These are phyloP conservation scores for Pseudogymnoascus sp. DNA, from an alignment of 2,329 filamentous ascomycete species.

Conservation along the genomic window DNA sequence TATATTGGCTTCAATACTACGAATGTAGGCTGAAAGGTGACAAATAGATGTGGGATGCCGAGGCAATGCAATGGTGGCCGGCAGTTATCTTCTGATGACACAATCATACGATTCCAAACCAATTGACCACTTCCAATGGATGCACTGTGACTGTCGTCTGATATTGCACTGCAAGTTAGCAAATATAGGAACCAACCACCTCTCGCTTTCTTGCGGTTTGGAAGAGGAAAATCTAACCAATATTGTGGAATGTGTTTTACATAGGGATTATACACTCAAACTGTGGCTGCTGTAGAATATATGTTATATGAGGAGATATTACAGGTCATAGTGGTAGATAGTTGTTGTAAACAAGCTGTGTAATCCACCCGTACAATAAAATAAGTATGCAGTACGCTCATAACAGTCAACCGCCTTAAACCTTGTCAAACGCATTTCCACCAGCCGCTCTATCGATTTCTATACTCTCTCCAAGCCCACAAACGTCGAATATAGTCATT, in stretches of 20 bases:
- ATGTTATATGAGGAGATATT: not conserved
- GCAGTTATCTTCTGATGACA: not conserved
- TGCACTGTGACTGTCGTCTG: not conserved
- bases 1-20: not conserved
- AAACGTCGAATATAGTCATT: conserved; percentile 11
- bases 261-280: not conserved
- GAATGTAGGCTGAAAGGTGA: not conserved
- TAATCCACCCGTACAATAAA: not conserved
- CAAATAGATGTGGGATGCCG: not conserved
- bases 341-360: not conserved
- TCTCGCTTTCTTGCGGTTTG: not conserved
- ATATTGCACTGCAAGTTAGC: not conserved
- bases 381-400: not conserved
- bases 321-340: not conserved
- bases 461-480: conserved; percentile 11
- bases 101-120: not conserved
- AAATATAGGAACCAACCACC: not conserved
- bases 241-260: not conserved
- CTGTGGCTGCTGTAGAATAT: not conserved
- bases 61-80: not conserved
- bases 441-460: conserved; percentile 12
- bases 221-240: not conserved
- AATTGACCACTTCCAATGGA: not conserved
- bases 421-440: conserved; percentile 6
- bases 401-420: not conserved